Evolutionary conservation across 257 asterid species (phyloP).

Genomic region (Jacaranda copaia): DNA sequence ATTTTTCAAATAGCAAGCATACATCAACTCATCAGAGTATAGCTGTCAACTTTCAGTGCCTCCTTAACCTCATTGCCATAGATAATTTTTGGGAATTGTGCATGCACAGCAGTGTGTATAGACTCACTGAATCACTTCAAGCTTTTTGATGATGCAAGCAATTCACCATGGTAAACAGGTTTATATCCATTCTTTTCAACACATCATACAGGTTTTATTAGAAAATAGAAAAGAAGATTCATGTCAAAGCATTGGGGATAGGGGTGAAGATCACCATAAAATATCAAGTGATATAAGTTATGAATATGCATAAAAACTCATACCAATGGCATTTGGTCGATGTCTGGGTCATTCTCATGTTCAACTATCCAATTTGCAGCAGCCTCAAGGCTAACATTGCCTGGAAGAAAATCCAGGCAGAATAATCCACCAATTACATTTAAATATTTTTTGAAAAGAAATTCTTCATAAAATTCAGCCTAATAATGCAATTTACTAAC

Average conservation of each 20-base stretch:
- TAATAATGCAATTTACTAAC: conserved; percentile 24
- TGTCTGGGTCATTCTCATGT: conserved; percentile 87
- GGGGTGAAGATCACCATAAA: not conserved
- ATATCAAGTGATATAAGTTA: conserved; percentile 9
- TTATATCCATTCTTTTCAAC: not conserved
- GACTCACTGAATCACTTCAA: not conserved
- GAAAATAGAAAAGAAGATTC: conserved; percentile 20
- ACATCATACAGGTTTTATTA: not conserved
- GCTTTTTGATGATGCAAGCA: not conserved
- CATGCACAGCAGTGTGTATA: not conserved
- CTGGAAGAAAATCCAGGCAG: conserved; percentile 48
- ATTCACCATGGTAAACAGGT: no score
- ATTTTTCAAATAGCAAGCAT: not conserved
- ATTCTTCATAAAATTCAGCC: not conserved
- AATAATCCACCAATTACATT: conserved; percentile 15
- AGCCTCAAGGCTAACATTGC: conserved; percentile 79
- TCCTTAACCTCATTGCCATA: not conserved
- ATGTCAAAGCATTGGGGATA: not conserved
- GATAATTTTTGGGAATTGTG: not conserved
- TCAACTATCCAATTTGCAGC: conserved; percentile 94
- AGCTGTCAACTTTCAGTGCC: not conserved
- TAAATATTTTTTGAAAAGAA: not conserved
- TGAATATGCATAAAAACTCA: conserved; percentile 24
- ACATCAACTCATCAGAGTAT: not conserved
- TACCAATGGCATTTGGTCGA: conserved; percentile 91